Evolutionary conservation across 176 grass and related monocot species (phyloP).

Genomic region (Tuctoria greenei): DNA sequence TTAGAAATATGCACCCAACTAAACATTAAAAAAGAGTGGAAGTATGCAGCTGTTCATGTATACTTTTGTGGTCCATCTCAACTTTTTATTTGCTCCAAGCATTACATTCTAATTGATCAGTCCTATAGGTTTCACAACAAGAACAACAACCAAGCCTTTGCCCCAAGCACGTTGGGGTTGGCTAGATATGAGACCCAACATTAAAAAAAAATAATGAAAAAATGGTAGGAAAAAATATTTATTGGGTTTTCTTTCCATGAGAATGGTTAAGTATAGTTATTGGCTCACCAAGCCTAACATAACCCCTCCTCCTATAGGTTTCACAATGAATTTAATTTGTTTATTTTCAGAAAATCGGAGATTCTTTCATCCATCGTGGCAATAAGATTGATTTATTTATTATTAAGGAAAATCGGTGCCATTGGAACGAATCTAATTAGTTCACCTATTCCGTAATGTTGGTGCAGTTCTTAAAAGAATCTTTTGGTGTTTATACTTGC

Average conservation of each 20-base stretch:
- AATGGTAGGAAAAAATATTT: too few species aligned
- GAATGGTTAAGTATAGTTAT: too few species aligned
- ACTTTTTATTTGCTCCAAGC: neutral
- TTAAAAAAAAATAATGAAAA: too few species aligned
- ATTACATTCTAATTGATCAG: constrained; percentile 24
- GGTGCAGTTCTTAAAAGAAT: neutral
- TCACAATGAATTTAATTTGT: neutral
- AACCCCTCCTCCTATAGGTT: neutral
- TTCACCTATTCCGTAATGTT: neutral
- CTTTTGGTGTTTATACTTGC: neutral
- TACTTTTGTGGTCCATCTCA: neutral
- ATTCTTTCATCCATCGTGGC: neutral
- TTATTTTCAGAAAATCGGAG: neutral
- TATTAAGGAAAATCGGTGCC: neutral
- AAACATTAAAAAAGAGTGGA: neutral
- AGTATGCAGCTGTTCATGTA: neutral
- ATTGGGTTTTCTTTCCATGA: too few species aligned
- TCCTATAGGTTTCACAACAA: neutral
- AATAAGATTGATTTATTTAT: constrained; percentile 3
- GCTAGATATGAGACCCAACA: too few species aligned
- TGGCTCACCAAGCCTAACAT: too few species aligned
- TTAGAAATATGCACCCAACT: constrained; percentile 13
- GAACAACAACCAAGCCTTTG: too few species aligned
- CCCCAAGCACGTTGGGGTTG: too few species aligned
- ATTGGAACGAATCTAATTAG: neutral